phyloP scores from a whole-genome alignment of 129 eudicot species.

The Helianthus tuberosus region DNA sequence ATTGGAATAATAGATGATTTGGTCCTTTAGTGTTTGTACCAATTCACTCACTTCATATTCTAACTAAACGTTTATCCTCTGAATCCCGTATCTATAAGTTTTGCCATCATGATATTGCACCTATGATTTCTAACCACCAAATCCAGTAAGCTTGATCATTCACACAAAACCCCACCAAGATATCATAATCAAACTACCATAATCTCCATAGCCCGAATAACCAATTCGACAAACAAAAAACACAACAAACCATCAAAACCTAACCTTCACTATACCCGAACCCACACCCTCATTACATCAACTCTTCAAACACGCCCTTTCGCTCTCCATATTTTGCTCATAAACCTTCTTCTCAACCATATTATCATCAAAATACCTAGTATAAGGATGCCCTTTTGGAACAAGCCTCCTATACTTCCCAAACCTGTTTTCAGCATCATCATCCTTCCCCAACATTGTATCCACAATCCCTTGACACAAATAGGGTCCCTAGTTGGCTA shows the following conservation, averaged over 20 bases:
- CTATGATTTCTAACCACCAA: no score
- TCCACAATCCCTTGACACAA: no score
- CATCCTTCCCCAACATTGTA: no score
- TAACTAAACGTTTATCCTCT: no score
- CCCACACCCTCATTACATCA: slow-evolving; percentile 25
- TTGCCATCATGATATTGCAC: no score
- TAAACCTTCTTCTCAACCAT: slow-evolving; percentile 71
- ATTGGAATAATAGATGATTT: no score
- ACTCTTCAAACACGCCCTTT: slow-evolving; percentile 43
- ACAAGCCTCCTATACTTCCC: slow-evolving; percentile 77
- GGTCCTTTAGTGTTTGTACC: no score
- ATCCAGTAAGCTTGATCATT: no score
- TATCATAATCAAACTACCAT: slow-evolving; percentile 17
- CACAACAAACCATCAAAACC: slow-evolving; percentile 24
- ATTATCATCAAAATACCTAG: slow-evolving; percentile 68
- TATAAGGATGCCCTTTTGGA: slow-evolving; percentile 78
- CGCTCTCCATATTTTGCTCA: slow-evolving; percentile 66
- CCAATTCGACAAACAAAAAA: not conserved
- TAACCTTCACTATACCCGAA: slow-evolving; percentile 31
- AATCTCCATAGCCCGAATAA: not conserved
- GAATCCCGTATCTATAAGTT: no score
- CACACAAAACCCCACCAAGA: not conserved
- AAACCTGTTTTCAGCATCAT: slow-evolving; percentile 59
- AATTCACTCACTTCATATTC: no score
- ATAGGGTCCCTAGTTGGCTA: not conserved